A percentile compares a stretch with the other conserved stretches of the same genome.
These are phyloP conservation scores for Amniculicola lignicola DNA, from an alignment of 495 filamentous ascomycete species.

Conservation along the genomic window DNA sequence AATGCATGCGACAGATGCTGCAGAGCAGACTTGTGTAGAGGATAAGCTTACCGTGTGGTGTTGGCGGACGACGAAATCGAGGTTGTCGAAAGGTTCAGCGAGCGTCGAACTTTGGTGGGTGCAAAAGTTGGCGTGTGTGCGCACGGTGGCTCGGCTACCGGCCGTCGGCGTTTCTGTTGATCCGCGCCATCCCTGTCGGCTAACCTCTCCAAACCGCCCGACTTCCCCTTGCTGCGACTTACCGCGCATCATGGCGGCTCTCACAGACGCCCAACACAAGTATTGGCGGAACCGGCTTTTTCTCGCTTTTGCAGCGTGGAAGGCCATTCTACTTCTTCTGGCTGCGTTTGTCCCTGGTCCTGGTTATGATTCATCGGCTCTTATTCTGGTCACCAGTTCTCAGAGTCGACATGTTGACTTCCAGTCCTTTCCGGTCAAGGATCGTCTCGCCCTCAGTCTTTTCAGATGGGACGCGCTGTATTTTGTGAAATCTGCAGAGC, in stretches of 20 bases:
- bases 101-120: too few species aligned
- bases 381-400: conserved; percentile 47
- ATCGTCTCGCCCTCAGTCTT: conserved; percentile 51
- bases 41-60: conserved; percentile 23
- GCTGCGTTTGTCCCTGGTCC: conserved; percentile 62
- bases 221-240: too few species aligned
- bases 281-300: too few species aligned
- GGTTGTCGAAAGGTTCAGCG: too few species aligned
- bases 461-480: conserved; percentile 93
- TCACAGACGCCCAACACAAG: too few species aligned
- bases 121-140: conserved; percentile 2
- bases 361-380: conserved; percentile 87
- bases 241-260: too few species aligned
- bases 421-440: neutral
- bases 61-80: conserved; percentile 17
- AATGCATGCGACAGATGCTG: conserved; percentile 24
- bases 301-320: conserved; percentile 55
- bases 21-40: conserved; percentile 1
- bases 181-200: too few species aligned
- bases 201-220: too few species aligned
- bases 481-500: conserved; percentile 63
- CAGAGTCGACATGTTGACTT: neutral
- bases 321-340: conserved; percentile 64
- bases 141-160: too few species aligned
- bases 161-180: neutral